Base-by-base conservation (phyloP, 1,284 basidiomycete species). In the Apiotrichum siamense region DNA sequence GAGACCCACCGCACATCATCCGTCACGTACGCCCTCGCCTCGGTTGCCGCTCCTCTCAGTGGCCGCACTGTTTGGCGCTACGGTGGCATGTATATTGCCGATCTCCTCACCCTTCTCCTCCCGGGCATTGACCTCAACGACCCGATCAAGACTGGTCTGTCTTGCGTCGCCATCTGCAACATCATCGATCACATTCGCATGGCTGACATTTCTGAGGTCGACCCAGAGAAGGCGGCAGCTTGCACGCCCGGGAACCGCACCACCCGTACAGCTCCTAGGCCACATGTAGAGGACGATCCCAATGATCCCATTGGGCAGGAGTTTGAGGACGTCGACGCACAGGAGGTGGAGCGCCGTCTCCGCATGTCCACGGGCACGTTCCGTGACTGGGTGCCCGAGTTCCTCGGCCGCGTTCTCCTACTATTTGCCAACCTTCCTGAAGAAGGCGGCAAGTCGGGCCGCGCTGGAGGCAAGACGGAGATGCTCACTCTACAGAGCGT, bases 401-500 rank as follows among this genome's bases (percentile, higher is more conserved):
- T 96, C 56, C 84, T 97, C 62, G 82, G 87, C 7, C 81, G 90
- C 9, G 84, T 97, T 31, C 78, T 98, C 43, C 82, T 87, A 0
- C 75, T 98, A 5, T 94, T 88, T 64, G 88, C 93, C 74, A 90
- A 94, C 64, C 78, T 98, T 7, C 94, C 96, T 0, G 93, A 98
- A 66, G 92, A 82, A 49, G 73, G 75, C 10, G 75, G 66, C 31
- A 65, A 69, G 57, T 54, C 62, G 18, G 66, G 72, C 12, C 55
- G 73, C 60, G 67, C 73, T 3, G 73, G 75, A 29, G 72, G 75
- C n/a, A 74, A 75, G 61, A 70, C 65, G 0, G 74, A 76, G 60
- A 59, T 63, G 36, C 37, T 73, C 47, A 68, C 63, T 3, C 36
- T 70, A 3, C 55, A 58, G 36, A 66, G 63, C 53, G 65, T 70